phyloP scores from a whole-genome alignment of 345 rosid species.

The Tarenaya hassleriana region DNA sequence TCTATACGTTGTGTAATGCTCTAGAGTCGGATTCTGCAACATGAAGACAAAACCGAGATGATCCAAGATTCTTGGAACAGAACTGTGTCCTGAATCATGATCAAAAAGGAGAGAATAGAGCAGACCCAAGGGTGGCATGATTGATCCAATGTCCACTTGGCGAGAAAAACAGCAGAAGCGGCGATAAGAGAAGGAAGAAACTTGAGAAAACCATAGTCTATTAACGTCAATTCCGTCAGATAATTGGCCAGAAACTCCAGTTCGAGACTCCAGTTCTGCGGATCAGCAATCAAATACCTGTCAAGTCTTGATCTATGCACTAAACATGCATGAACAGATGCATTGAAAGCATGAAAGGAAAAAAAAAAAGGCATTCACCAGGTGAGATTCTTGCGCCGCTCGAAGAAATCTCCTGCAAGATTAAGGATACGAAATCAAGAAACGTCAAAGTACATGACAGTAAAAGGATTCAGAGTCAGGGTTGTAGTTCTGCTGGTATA shows the following conservation, averaged over 20 bases:
- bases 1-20: conserved; percentile 66
- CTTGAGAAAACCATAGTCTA: conserved; percentile 55
- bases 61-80: conserved; percentile 12
- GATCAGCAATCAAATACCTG: conserved; percentile 9
- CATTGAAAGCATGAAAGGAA: neutral
- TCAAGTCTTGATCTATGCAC: conserved; percentile 20
- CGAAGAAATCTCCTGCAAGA: conserved; percentile 71
- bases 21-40: conserved; percentile 73
- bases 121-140: conserved; percentile 83
- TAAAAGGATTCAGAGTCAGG: neutral
- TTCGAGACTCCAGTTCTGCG: conserved; percentile 69
- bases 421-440: neutral
- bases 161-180: conserved; percentile 90
- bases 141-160: conserved; percentile 83
- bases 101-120: conserved; percentile 20
- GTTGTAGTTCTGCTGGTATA: neutral
- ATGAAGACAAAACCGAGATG: neutral
- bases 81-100: conserved; percentile 6
- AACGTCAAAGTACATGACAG: neutral
- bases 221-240: conserved; percentile 67
- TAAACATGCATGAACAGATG: neutral
- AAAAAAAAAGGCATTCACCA: conserved; percentile 37
- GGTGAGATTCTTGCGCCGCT: conserved; percentile 76
- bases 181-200: conserved; percentile 79
- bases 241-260: conserved; percentile 73